Evolutionary conservation across 2,329 filamentous ascomycete genomes (phyloP).

Genomic region (Colletotrichum lupini): DNA sequence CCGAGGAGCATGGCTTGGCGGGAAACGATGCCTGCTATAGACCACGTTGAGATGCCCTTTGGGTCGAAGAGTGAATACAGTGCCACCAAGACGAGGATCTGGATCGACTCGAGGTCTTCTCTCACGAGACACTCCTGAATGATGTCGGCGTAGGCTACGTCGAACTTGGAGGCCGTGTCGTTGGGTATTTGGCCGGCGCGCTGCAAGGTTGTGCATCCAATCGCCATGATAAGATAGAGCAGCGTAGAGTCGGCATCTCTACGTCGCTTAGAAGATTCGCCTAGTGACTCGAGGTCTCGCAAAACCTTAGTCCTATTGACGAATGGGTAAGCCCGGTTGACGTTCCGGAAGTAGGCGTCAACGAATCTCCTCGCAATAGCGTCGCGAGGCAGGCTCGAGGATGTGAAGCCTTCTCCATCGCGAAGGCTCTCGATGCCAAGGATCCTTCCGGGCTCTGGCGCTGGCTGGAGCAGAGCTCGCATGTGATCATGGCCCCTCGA

Average conservation of each 20-base stretch:
- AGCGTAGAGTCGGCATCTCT: slow-evolving; percentile 47
- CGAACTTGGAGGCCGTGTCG: slow-evolving; percentile 45
- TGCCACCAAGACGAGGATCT: slow-evolving; percentile 54
- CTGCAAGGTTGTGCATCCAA: slow-evolving; percentile 56
- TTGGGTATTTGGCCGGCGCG: slow-evolving; percentile 53
- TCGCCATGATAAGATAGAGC: slow-evolving; percentile 57
- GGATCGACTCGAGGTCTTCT: slow-evolving; percentile 50
- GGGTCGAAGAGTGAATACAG: slow-evolving; percentile 58
- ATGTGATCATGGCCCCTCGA: slow-evolving; percentile 20
- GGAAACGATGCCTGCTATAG: slow-evolving; percentile 52
- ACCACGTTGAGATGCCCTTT: slow-evolving; percentile 50
- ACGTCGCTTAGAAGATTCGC: slow-evolving; percentile 38
- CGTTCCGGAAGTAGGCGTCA: slow-evolving; percentile 57
- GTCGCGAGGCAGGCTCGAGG: slow-evolving; percentile 37
- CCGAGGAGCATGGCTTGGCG: slow-evolving; percentile 53
- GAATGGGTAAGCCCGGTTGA: slow-evolving; percentile 58
- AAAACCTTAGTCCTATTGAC: slow-evolving; percentile 50
- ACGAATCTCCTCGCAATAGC: slow-evolving; percentile 47
- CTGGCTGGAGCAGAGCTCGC: slow-evolving; percentile 25
- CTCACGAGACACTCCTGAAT: slow-evolving; percentile 52
- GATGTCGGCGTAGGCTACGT: slow-evolving; percentile 52
- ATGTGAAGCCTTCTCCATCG: slow-evolving; percentile 16
- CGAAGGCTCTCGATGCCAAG: slow-evolving; percentile 26
- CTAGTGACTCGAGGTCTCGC: slow-evolving; percentile 46
- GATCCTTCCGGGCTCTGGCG: slow-evolving; percentile 18